Evolutionary conservation across 2,329 filamentous ascomycete species (phyloP).

Genomic region (Aureobasidium leucospermi): DNA sequence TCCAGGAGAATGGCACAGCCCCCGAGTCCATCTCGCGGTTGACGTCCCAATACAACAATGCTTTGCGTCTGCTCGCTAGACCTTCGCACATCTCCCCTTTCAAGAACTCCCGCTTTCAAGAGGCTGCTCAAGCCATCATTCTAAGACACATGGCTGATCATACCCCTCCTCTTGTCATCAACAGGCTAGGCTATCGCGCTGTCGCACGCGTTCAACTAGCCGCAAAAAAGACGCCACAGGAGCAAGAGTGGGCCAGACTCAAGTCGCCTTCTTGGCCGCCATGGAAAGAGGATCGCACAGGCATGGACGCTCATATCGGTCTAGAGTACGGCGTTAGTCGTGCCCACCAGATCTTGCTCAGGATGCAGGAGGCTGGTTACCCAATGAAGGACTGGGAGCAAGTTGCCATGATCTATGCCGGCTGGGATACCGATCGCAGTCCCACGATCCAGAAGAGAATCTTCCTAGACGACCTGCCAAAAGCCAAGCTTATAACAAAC

Average conservation of each 20-base stretch:
- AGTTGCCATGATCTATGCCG: conserved; percentile 47
- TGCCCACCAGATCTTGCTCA: conserved; percentile 47
- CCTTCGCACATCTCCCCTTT: conserved; percentile 44
- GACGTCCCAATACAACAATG: conserved; percentile 30
- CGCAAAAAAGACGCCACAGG: conserved; percentile 48
- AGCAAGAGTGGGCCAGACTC: conserved; percentile 51
- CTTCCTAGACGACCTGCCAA: conserved; percentile 22
- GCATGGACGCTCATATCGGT: conserved; percentile 52
- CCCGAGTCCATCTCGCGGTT: not conserved
- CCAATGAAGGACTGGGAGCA: conserved; percentile 44
- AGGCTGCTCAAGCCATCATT: conserved; percentile 51
- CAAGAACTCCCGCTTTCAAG: conserved; percentile 41
- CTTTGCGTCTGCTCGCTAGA: conserved; percentile 42
- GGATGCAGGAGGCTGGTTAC: conserved; percentile 56
- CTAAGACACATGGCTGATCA: conserved; percentile 50
- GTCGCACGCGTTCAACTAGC: conserved; percentile 50
- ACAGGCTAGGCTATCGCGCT: conserved; percentile 50
- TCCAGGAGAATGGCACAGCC: not conserved
- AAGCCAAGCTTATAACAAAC: conserved; percentile 12
- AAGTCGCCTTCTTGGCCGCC: conserved; percentile 58
- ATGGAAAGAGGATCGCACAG: conserved; percentile 56
- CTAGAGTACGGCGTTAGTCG: conserved; percentile 50
- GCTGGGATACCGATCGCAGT: conserved; percentile 56
- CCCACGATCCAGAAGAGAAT: conserved; percentile 55
- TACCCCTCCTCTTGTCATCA: conserved; percentile 48